A percentile compares a stretch with the other conserved stretches of the same genome.
Conservation (phyloP, 371 early-diverging fungal species). For the Choanephora cucurbitarum region DNA sequence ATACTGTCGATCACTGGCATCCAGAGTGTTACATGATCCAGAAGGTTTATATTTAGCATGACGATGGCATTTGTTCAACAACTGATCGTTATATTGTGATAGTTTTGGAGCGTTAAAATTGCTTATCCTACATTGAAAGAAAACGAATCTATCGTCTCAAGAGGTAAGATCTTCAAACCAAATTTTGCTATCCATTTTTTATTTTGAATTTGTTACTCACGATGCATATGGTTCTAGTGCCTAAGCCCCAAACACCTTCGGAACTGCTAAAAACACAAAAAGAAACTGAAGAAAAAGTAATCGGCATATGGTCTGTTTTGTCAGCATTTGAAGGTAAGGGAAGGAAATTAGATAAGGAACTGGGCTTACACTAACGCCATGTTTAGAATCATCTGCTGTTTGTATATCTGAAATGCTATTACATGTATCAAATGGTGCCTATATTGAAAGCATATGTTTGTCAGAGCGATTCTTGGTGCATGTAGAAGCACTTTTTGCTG, state of each 20-base stretch:
- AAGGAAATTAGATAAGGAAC: background rate
- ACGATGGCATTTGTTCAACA: background rate
- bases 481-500: slow-evolving; percentile 89
- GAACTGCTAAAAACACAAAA: slow-evolving; percentile 28
- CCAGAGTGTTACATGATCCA: slow-evolving; percentile 98
- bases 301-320: slow-evolving; percentile 84
- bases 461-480: slow-evolving; percentile 91
- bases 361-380: background rate
- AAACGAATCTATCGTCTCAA: slow-evolving; percentile 9
- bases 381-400: slow-evolving; percentile 89
- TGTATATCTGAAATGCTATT: slow-evolving; percentile 97
- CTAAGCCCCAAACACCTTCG: slow-evolving; percentile 20
- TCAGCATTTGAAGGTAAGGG: slow-evolving; percentile 78
- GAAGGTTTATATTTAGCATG: slow-evolving; percentile 50
- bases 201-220: background rate
- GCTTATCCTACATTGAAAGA: slow-evolving; percentile 30
- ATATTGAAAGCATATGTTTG: slow-evolving; percentile 84
- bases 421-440: slow-evolving; percentile 90
- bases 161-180: slow-evolving; percentile 1
- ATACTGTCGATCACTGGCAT: slow-evolving; percentile 89
- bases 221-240: slow-evolving; percentile 2
- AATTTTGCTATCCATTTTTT: no score
- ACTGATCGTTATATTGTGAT: background rate
- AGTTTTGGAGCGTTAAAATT: slow-evolving; percentile 79
- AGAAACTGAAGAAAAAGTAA: slow-evolving; percentile 78